phyloP scores from a whole-genome alignment of 768 basidiomycete species.

The Lactarius vividus region DNA sequence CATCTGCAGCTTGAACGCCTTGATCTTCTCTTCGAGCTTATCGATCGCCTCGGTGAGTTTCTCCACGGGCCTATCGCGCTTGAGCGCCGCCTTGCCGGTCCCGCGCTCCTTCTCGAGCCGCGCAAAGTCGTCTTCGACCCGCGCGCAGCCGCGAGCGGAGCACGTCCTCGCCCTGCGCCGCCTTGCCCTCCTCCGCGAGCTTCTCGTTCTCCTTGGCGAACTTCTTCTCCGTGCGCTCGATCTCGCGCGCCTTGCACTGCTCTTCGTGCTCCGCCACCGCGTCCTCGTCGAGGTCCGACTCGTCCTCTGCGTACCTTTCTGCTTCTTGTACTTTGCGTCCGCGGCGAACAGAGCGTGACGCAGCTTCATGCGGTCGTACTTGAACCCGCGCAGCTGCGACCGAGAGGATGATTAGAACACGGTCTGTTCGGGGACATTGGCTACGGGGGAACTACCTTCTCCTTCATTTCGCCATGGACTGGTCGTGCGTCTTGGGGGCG shows the following conservation, averaged over 20 bases:
- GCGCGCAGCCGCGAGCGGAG: slow-evolving; percentile 65
- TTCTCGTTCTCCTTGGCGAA: slow-evolving; percentile 94
- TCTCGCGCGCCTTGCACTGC: slow-evolving; percentile 68
- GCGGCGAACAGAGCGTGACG: slow-evolving; percentile 80
- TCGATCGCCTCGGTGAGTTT: slow-evolving; percentile 78
- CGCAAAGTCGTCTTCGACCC: slow-evolving; percentile 76
- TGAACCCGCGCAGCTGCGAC: slow-evolving; percentile 74
- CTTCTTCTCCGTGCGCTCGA: slow-evolving; percentile 91
- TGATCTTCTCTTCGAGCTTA: slow-evolving; percentile 84
- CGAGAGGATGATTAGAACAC: neutral
- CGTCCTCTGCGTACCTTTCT: slow-evolving; percentile 74
- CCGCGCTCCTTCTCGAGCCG: slow-evolving; percentile 79
- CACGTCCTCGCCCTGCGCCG: slow-evolving; percentile 54
- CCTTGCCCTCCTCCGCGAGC: slow-evolving; percentile 65
- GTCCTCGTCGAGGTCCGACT: slow-evolving; percentile 94
- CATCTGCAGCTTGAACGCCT: slow-evolving; percentile 83
- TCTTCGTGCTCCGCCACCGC: slow-evolving; percentile 83
- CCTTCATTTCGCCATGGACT: slow-evolving; percentile 90
- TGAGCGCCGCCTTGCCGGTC: slow-evolving; percentile 60
- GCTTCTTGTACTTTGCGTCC: slow-evolving; percentile 80
- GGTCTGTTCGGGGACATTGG: no score
- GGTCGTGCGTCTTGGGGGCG: slow-evolving; percentile 88
- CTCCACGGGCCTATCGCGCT: slow-evolving; percentile 66
- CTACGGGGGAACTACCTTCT: slow-evolving; percentile 62
- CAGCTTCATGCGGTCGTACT: slow-evolving; percentile 97